Conservation (phyloP, 768 basidiomycete genomes). For the Rhizopogon vesiculosus region DNA sequence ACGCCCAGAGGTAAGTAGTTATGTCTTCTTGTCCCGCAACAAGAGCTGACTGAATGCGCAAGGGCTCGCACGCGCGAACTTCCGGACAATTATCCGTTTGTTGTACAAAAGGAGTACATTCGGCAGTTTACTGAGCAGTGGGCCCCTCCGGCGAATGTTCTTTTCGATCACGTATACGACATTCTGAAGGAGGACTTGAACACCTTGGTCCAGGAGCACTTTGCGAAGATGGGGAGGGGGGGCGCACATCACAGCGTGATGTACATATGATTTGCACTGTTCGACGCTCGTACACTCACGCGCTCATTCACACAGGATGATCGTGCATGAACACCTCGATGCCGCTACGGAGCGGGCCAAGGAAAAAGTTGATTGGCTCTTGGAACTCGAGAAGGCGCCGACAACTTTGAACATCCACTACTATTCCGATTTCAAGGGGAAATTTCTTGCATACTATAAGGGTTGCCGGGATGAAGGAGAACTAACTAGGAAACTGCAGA, state of each 20-base stretch:
- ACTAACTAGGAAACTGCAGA: conserved; percentile 8
- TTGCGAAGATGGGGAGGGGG: conserved; percentile 48
- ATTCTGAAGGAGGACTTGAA: conserved; percentile 37
- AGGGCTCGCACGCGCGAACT: conserved; percentile 72
- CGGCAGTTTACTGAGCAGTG: conserved; percentile 39
- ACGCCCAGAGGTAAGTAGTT: conserved; percentile 40
- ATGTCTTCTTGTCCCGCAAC: neutral
- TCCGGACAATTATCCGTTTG: conserved; percentile 61
- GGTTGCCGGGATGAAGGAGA: conserved; percentile 13
- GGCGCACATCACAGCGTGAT: conserved; percentile 42
- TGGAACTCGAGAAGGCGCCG: conserved; percentile 44
- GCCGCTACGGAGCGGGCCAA: conserved; percentile 34
- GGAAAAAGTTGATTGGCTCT: conserved; percentile 42
- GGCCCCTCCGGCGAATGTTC: conserved; percentile 38
- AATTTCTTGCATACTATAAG: conserved; percentile 49
- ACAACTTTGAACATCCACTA: conserved; percentile 52
- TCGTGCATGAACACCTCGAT: conserved; percentile 48
- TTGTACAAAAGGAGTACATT: conserved; percentile 53
- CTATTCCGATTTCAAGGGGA: conserved; percentile 41
- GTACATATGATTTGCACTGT: neutral
- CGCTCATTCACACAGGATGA: conserved; percentile 28
- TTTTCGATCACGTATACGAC: conserved; percentile 37
- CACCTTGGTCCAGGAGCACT: conserved; percentile 43
- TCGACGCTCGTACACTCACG: neutral
- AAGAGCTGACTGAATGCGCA: neutral